Evolutionary conservation across 2,329 filamentous ascomycete genomes (phyloP).

Genomic region (Colletotrichum tamarilloi): DNA sequence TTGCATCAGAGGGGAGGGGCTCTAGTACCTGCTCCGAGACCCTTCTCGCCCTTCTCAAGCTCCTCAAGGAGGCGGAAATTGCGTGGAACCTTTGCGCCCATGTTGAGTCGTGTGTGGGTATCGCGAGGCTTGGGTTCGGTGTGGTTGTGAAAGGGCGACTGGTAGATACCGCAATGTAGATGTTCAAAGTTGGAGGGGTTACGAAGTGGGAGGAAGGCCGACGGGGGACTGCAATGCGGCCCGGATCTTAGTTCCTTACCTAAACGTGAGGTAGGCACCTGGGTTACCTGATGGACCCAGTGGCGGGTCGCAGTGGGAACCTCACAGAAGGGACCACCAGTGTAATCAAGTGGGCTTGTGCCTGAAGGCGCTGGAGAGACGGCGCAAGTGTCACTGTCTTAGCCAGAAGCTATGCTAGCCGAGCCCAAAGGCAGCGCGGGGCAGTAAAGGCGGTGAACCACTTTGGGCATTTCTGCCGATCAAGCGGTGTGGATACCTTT

Average conservation of each 20-base stretch:
- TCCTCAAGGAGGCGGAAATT: conserved; percentile 98
- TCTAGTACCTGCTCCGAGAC: conserved; percentile 82
- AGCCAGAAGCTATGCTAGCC: no score
- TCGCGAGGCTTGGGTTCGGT: neutral
- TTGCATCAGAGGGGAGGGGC: conserved; percentile 18
- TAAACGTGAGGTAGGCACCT: neutral
- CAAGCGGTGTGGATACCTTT: conserved; percentile 6
- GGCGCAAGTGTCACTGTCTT: neutral
- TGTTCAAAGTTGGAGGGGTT: conserved; percentile 29
- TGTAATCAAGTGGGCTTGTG: neutral
- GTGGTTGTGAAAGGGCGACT: conserved; percentile 6
- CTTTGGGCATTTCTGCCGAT: conserved; percentile 1
- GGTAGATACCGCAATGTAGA: neutral
- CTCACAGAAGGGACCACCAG: neutral
- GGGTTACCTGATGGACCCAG: neutral
- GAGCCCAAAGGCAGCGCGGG: conserved; percentile 22
- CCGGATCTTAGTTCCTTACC: conserved; percentile 14
- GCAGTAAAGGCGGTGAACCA: conserved; percentile 1
- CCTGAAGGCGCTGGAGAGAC: neutral
- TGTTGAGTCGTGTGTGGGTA: conserved; percentile 33
- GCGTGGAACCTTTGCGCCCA: conserved; percentile 77
- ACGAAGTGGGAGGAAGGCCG: conserved; percentile 8
- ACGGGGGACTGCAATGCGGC: neutral
- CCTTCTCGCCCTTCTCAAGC: conserved; percentile 99
- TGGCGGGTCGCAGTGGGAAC: neutral